Evolutionary conservation across 2,329 filamentous ascomycete genomes (phyloP), one percentile per base, ranked within the genome.

Genomic region (Macrophomina phaseolina): DNA sequence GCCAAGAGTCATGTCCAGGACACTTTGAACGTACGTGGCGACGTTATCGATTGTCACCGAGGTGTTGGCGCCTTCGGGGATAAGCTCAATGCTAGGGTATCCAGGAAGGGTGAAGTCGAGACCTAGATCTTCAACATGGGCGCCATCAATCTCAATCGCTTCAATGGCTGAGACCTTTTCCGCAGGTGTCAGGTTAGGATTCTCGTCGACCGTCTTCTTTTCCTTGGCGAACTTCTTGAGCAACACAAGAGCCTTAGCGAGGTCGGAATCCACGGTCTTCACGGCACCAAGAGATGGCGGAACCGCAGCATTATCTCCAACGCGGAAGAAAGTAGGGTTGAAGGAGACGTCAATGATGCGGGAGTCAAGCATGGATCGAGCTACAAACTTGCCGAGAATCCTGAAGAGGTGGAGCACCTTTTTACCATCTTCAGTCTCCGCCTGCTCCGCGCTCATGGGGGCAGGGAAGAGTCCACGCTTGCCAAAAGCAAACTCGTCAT

Each of bases 331-430:
- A 5, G 93, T 97, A 1, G 95, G 92, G 76, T 97, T 99, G 81
- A 99, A 95, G 66, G 94, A 95, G 71, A 99, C 89, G 74, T 99
- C 95, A 71, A 99, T 97, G 76, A 99, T 98, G 64, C 95, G 89
- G 0, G 94, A 97, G 77, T 99, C 95, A 64, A 99, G 90, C 95
- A 99, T 98, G 0, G 95, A 97, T 61, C 95, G 89, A 36, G 96
- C 95, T 56, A 98, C 94, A 77, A 99, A 99, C 76, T 97, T 98
- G 72, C 95, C 95, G 28, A 99, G 89, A 75, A 94, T 91, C 78
- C 91, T 96, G 83, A 97, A 99, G 18, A 97, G 82, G 72, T 95
- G 90, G 40, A 97, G 82, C 48, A 97, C 90, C 71, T 92, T 92
- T 80, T 94, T 91, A n/a, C 93, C 93, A 67, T 92, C 90, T 55